Conservation (phyloP, 73 alveolate genomes). For the Paramecium biaurelia region DNA sequence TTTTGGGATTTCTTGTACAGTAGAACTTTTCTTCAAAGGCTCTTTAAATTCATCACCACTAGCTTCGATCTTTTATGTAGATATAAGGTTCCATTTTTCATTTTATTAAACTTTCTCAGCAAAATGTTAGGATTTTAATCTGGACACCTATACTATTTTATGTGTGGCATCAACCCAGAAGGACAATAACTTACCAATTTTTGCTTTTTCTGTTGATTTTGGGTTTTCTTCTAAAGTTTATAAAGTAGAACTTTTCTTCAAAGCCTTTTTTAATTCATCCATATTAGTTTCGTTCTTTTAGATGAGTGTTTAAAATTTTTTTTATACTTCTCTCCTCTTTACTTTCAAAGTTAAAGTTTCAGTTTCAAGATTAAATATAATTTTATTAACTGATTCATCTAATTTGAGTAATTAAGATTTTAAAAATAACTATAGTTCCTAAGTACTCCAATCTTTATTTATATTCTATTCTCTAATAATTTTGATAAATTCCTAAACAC, state of each 20-base stretch:
- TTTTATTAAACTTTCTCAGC: neutral
- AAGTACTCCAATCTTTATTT: neutral
- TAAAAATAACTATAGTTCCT: neutral
- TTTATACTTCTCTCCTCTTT: neutral
- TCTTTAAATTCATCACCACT: neutral
- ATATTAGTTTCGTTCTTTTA: neutral
- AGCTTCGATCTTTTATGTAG: neutral
- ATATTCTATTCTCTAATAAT: neutral
- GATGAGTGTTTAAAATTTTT: no score
- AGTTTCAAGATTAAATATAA: neutral
- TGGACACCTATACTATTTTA: neutral
- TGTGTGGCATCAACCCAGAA: neutral
- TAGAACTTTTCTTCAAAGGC: neutral
- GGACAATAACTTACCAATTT: neutral
- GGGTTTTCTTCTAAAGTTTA: neutral
- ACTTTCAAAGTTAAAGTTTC: neutral
- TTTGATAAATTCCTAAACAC: neutral
- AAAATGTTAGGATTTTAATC: neutral
- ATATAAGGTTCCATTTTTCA: neutral
- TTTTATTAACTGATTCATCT: neutral
- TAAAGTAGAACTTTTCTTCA: neutral
- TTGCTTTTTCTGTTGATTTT: neutral
- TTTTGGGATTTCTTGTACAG: neutral
- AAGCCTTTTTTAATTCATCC: neutral
- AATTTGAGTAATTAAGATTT: neutral